Evolutionary conservation across 192 early-diverging fungal species (phyloP).

Genomic region (Martensiomyces pterosporus): DNA sequence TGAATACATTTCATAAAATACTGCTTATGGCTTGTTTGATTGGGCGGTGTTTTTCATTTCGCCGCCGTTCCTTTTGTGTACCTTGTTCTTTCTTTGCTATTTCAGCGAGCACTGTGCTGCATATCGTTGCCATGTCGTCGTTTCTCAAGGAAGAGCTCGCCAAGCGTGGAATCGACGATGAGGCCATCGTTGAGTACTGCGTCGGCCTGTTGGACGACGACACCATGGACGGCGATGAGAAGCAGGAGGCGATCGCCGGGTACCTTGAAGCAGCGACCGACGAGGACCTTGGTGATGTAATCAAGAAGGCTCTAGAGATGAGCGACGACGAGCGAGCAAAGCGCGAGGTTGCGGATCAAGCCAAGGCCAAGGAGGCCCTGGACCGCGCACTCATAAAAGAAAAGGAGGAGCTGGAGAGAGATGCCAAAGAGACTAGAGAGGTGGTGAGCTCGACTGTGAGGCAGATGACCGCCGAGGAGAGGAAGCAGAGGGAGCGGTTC

Average conservation of each 20-base stretch:
- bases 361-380: slow-evolving; percentile 1
- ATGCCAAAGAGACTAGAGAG: not conserved
- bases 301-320: slow-evolving; percentile 11
- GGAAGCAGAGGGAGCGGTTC: slow-evolving; percentile 19
- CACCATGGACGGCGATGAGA: slow-evolving; percentile 19
- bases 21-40: too few species aligned
- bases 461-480: slow-evolving; percentile 22
- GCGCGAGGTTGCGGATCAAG: slow-evolving; percentile 1
- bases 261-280: slow-evolving; percentile 31
- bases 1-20: too few species aligned
- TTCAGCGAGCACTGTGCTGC: not conserved
- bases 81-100: not conserved
- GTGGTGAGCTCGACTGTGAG: not conserved
- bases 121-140: slow-evolving; percentile 14
- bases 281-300: slow-evolving; percentile 4
- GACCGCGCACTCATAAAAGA: slow-evolving; percentile 12
- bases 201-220: slow-evolving; percentile 22
- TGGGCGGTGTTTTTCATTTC: too few species aligned
- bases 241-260: slow-evolving; percentile 27
- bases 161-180: slow-evolving; percentile 31
- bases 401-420: slow-evolving; percentile 15
- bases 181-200: slow-evolving; percentile 42
- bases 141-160: slow-evolving; percentile 17
- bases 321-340: slow-evolving; percentile 1
- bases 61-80: too few species aligned